Conservation (phyloP, 164 flowering plant species). For the Buxus sempervirens region DNA sequence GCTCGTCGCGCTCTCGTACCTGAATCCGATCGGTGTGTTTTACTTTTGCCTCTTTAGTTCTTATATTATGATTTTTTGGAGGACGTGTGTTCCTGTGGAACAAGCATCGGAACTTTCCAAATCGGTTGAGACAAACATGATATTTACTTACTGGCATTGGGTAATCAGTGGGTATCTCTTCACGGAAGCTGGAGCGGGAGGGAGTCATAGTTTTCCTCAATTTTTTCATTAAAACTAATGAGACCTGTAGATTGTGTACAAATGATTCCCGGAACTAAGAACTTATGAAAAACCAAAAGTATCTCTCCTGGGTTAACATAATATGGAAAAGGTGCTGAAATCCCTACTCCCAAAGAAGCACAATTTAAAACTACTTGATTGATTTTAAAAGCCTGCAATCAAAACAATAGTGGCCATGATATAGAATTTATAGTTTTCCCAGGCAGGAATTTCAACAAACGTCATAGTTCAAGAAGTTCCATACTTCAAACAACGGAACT, state of each 20-base stretch:
- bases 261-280: neutral
- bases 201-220: neutral
- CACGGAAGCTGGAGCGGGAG: too few relatives aligned
- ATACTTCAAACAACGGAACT: neutral
- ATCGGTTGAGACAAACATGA: too few relatives aligned
- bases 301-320: neutral
- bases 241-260: neutral
- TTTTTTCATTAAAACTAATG: too few relatives aligned
- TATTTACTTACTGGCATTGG: too few relatives aligned
- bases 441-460: neutral
- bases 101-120: too few relatives aligned
- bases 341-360: neutral
- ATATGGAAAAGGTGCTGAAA: neutral
- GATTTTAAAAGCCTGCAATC: neutral
- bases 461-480: neutral
- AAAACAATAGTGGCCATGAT: neutral
- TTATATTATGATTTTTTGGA: neutral
- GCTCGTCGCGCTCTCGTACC: constrained; percentile 61
- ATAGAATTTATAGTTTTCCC: too few relatives aligned
- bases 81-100: too few relatives aligned
- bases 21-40: constrained; percentile 70
- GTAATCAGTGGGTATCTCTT: too few relatives aligned
- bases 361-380: neutral
- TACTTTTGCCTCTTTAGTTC: neutral
- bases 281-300: neutral